Conservation (phyloP, 1,284 basidiomycete genomes). For the Tilletia walkeri region DNA sequence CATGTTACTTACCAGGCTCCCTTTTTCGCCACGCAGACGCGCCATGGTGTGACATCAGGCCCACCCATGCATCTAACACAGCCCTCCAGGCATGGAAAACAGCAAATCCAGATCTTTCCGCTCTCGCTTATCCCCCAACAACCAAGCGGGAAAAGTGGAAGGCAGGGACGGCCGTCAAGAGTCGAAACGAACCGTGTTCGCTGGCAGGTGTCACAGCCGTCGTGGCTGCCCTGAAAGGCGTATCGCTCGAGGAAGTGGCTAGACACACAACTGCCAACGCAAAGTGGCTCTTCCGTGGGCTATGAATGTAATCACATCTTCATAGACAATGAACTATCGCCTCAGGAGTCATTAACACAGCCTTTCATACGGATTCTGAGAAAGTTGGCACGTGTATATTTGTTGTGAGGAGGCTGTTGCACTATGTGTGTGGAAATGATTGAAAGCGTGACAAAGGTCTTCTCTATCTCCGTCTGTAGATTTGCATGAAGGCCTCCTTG, state of each 20-base stretch:
- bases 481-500: conserved; percentile 17
- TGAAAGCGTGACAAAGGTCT: not conserved
- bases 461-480: conserved; percentile 14
- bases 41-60: conserved; percentile 74
- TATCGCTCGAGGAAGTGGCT: conserved; percentile 65
- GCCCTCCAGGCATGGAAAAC: conserved; percentile 63
- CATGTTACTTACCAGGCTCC: not conserved
- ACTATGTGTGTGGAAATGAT: not conserved
- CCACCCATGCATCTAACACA: conserved; percentile 70
- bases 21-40: conserved; percentile 30
- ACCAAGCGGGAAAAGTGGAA: conserved; percentile 69
- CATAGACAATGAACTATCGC: no score
- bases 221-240: conserved; percentile 64
- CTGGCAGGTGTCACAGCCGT: conserved; percentile 77
- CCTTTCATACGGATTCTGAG: no score
- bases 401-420: not conserved
- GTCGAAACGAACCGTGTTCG: conserved; percentile 75
- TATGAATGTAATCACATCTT: conserved; percentile 10
- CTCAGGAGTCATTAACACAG: no score
- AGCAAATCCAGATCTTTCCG: conserved; percentile 56
- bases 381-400: no score
- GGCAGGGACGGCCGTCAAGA: conserved; percentile 69
- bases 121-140: conserved; percentile 61
- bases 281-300: conserved; percentile 34
- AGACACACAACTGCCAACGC: conserved; percentile 38